A percentile compares a stretch with the other conserved stretches of the same genome.
These are phyloP conservation scores for Phytophthora multivora DNA, from an alignment of 352 stramenopile genomes.

Conservation along the genomic window DNA sequence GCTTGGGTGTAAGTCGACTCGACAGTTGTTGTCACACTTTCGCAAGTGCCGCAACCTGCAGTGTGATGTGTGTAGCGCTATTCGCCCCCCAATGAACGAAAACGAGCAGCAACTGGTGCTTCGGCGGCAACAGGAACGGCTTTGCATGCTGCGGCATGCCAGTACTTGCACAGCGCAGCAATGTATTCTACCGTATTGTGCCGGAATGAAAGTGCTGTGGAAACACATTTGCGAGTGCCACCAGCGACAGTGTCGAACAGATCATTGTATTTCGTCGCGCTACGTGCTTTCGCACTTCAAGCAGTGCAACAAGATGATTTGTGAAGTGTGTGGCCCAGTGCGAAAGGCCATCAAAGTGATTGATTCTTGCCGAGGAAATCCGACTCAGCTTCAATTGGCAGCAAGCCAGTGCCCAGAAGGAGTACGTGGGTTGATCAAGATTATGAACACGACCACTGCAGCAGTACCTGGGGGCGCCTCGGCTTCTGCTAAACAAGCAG, in stretches of 20 bases:
- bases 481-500: constrained; percentile 40
- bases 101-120: constrained; percentile 86
- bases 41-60: constrained; percentile 88
- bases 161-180: constrained; percentile 73
- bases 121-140: constrained; percentile 80
- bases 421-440: constrained; percentile 85
- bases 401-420: constrained; percentile 72
- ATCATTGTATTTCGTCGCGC: constrained; percentile 88
- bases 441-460: constrained; percentile 83
- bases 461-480: constrained; percentile 6
- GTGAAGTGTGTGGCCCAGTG: constrained; percentile 88
- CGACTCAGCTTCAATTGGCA: constrained; percentile 71
- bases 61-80: constrained; percentile 87
- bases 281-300: constrained; percentile 92
- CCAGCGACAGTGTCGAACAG: constrained; percentile 84
- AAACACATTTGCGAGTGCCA: constrained; percentile 92
- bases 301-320: constrained; percentile 92
- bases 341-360: constrained; percentile 89
- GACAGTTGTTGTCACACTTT: constrained; percentile 87
- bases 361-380: constrained; percentile 79
- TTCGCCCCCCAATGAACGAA: constrained; percentile 88
- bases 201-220: constrained; percentile 89
- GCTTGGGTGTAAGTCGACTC: constrained; percentile 88
- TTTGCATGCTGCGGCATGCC: constrained; percentile 88
- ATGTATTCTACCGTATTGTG: constrained; percentile 85